Evolutionary conservation across 2,329 filamentous ascomycete genomes (phyloP), one percentile per base, ranked within the genome.

Genomic region (Phyllosticta capitalensis): DNA sequence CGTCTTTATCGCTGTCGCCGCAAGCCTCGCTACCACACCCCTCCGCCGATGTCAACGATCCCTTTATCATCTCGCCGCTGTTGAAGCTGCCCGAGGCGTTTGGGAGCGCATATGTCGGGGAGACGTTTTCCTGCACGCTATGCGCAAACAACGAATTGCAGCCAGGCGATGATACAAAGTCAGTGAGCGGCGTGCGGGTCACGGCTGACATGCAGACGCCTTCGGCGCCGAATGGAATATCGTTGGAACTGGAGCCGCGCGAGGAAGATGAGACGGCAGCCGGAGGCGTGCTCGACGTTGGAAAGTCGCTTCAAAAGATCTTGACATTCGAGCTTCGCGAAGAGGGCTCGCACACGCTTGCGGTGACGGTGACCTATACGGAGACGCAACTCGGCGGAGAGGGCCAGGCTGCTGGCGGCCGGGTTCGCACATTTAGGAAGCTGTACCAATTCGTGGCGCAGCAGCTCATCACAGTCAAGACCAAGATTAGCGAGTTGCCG

Each of bases 391-490:
- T 88, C 66, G 63, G 67, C 6, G 67, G 69, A 30, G 71, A 71
- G 56, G 72, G 68, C 28, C 76, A 63, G 63, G 79, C 79, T 21
- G 79, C 78, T 1, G 78, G 79, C 59, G 81, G 80, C 4, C 82
- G 90, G 55, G 87, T 89, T 45, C 80, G 94, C 61, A 95, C 90
- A 9, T 97, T 97, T 70, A 81, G 92, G 65, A 97, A 97, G 76
- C 77, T 99, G 62, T 99, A 97, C 73, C 94, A 97, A 72, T 99
- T 99, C 70, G 86, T 95, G 59, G 94, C 92, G 69, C 92, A 95
- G 76, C 85, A 90, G 48, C 88, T 91, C 62, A 78, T 99, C 65
- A 90, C 92, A 63, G 92, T 99, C 61, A 81, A 92, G 63, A 96
- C 92, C 0, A 99, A 97, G 72, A 83, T 90, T 2, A 89, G 88